These are phyloP conservation scores for Aspergillus persii DNA, from an alignment of 2,329 filamentous ascomycete species.

Conservation along the genomic window DNA sequence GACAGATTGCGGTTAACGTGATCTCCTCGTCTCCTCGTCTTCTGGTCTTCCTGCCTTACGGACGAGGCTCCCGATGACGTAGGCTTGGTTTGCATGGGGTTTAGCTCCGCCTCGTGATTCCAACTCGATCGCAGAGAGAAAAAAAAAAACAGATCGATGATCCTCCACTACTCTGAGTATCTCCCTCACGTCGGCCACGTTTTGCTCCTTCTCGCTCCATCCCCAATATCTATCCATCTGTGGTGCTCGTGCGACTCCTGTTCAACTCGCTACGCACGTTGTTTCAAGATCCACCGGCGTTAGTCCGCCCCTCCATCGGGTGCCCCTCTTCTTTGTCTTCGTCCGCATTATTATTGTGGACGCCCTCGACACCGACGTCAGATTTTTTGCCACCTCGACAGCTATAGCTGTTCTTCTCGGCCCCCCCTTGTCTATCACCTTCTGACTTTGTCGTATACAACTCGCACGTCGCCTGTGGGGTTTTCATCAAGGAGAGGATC, in stretches of 20 bases:
- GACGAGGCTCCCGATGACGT: not conserved
- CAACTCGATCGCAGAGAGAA: not conserved
- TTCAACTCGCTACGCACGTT: not conserved
- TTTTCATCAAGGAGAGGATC: not conserved
- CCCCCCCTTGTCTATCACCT: not conserved
- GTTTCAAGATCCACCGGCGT: not conserved
- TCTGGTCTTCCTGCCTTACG: not conserved
- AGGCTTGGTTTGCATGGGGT: not conserved
- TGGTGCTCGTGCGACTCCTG: not conserved
- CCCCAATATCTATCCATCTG: not conserved
- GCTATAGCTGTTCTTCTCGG: not conserved
- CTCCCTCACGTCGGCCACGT: not conserved
- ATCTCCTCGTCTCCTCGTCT: not conserved
- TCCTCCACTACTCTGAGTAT: not conserved
- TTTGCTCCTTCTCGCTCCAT: not conserved
- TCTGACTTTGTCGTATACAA: not conserved
- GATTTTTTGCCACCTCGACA: not conserved
- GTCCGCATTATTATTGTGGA: not conserved
- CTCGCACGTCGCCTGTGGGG: not conserved
- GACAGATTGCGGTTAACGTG: not conserved
- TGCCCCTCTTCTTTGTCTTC: slow-evolving; percentile 2
- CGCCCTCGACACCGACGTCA: not conserved
- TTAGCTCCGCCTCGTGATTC: not conserved
- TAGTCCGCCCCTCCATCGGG: not conserved
- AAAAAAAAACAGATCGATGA: not conserved